Conservation (phyloP, 1,139 yeast genomes). For the Protomyces macrosporus region DNA sequence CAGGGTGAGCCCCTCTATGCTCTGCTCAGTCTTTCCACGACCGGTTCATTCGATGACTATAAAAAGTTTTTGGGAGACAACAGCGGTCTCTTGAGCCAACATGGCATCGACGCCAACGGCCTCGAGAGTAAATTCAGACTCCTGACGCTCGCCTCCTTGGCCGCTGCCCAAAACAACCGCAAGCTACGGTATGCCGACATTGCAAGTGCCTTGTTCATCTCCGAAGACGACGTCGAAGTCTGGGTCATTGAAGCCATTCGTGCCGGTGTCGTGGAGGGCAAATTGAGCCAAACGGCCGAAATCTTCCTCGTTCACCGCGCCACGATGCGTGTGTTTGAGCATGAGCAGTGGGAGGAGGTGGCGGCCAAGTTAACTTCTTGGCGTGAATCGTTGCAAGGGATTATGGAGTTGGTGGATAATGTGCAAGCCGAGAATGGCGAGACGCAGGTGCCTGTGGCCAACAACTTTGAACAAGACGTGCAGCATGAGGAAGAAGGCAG, state of each 20-base stretch:
- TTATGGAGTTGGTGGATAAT: constrained; percentile 36
- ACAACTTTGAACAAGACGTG: not conserved
- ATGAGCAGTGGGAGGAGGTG: constrained; percentile 42
- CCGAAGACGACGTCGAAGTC: constrained; percentile 41
- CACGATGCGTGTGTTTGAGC: constrained; percentile 41
- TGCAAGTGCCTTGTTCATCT: constrained; percentile 38
- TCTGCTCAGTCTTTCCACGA: constrained; percentile 37
- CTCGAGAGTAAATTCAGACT: constrained; percentile 34
- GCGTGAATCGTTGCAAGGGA: constrained; percentile 40
- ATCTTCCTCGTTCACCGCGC: constrained; percentile 42
- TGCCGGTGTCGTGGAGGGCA: constrained; percentile 45
- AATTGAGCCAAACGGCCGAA: constrained; percentile 43
- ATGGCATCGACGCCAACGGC: constrained; percentile 33
- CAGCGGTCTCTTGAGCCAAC: constrained; percentile 6
- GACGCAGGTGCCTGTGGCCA: not conserved
- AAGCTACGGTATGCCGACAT: constrained; percentile 39
- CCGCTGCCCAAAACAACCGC: constrained; percentile 30
- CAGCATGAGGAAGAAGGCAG: constrained; percentile 3
- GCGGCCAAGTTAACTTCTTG: constrained; percentile 40
- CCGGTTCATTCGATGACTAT: constrained; percentile 38
- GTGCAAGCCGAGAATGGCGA: constrained; percentile 10
- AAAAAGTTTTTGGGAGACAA: constrained; percentile 31
- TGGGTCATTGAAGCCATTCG: constrained; percentile 45
- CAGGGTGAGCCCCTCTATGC: constrained; percentile 34
- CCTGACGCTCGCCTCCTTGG: constrained; percentile 34